Evolutionary conservation across 495 filamentous ascomycete genomes (phyloP), one percentile per base, ranked within the genome.

Genomic region (Penicillium samsonianum): DNA sequence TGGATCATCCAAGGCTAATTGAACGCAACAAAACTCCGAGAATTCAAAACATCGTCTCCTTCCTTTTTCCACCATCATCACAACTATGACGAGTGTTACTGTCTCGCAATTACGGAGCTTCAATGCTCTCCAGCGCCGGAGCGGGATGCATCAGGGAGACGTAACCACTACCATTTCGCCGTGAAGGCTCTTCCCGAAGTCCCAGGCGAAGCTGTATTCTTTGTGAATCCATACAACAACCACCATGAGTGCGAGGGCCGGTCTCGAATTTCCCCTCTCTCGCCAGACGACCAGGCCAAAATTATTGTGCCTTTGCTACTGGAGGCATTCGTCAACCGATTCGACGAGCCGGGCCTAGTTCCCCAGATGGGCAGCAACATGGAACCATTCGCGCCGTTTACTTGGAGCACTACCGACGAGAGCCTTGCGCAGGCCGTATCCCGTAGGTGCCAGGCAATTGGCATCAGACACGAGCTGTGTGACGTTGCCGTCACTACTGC

Each of bases 111-210:
- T 40, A 5, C 1, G 7, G 12, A 4, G 5, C 7, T 35, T 57
- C 38, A 56, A 59, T 25, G 10, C 14, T 6, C 50, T 55, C 7
- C 37, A 37, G 1, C 35, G 50, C 11, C 37, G 6, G 44, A 53
- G 10, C 10, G 7, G 6, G 33, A 43, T 6, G 10, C 6, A 0
- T 26, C 11, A 3, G 44, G 44, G 1, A 17, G 5, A 19, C 57
- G 33, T n/a, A 60, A 50, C 37, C 50, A 60, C 51, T 60, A 49
- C 35, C 33, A 42, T 30, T 55, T 60, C 44, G 16, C 12, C 14
- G 26, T 50, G 8, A 54, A 23, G 8, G 20, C 48, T 5, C 25
- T 54, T 4, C 51, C 44, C n/a, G 16, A 12, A 9, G 40, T 37
- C 17, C 7, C 25, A 5, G 45, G 57, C 10, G 37, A 60, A 28